Evolutionary conservation across 2,329 filamentous ascomycete genomes (phyloP).

Genomic region (Alternaria viburni): DNA sequence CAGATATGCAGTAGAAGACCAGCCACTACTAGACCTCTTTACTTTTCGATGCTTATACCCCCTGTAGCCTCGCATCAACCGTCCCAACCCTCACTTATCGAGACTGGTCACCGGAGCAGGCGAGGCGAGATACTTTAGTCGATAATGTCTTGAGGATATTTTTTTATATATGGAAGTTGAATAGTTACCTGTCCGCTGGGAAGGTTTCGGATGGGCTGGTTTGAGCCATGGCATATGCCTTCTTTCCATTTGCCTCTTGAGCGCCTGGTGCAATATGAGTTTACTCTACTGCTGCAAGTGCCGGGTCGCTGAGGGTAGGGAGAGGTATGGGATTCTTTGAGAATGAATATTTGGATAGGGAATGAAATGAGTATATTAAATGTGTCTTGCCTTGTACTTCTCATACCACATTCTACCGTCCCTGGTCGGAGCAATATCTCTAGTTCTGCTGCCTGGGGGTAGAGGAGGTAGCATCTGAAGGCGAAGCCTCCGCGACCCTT

Average conservation of each 20-base stretch:
- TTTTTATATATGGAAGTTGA: conserved; percentile 8
- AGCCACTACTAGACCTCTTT: conserved; percentile 9
- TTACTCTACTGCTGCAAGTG: not conserved
- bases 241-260: not conserved
- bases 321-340: not conserved
- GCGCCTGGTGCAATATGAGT: not conserved
- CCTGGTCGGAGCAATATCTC: too few relatives aligned
- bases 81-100: not conserved
- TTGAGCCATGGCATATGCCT: not conserved
- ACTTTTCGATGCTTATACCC: conserved; percentile 27
- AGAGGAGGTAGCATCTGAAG: too few relatives aligned
- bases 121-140: conserved; percentile 13
- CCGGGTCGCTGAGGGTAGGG: not conserved
- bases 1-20: not conserved
- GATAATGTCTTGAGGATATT: conserved; percentile 40
- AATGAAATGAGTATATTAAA: conserved; percentile 2
- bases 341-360: not conserved
- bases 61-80: conserved; percentile 11
- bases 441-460: too few relatives aligned
- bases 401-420: too few relatives aligned
- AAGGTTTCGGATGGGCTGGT: conserved; percentile 22
- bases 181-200: conserved; percentile 22
- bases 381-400: too few relatives aligned
- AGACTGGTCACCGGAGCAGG: not conserved
- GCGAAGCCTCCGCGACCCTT: too few relatives aligned